Evolutionary conservation across 2,329 filamentous ascomycete species (phyloP), one percentile per base, ranked within the genome.

Genomic region (Cladosporium sp.): DNA sequence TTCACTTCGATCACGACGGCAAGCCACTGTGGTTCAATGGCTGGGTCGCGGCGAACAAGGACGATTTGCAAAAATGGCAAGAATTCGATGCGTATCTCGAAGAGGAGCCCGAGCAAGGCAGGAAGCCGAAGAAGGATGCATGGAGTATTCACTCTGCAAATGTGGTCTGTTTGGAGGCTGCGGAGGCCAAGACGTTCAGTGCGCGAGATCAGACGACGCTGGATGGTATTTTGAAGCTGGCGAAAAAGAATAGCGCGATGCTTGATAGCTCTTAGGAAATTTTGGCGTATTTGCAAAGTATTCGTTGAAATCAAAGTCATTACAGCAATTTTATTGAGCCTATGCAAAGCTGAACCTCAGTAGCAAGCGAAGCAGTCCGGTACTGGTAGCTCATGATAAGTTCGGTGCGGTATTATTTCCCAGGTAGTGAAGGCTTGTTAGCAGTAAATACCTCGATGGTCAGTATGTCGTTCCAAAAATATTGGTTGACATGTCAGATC

Each of bases 21-120:
- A 77, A 71, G 62, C 81, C 81, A 1, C 73, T 83, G 1, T 82
- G 81, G 81, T 83, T 82, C 74, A 83, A 82, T 68, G 81, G 81
- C 60, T 82, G 81, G 78, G 71, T 80, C 15, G 70, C 81, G 7
- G 73, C 74, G 47, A 80, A 79, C 71, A 83, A 82, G 65, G 82
- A 79, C 68, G 74, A 76, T n/a, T 73, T 76, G 24, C 72, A 74
- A 49, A 72, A 74, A 55, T 78, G 79, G 49, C 74, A 74, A 34
- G 71, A 72, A 5, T 81, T 81, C 68, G 72, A 78, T n/a, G 70
- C 71, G 8, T 79, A 73, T 54, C 65, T 79, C 51, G 65, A 69
- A 26, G 78, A 80, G 69, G 73, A 74, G 15, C 68, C 68, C 24
- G 68, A 75, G 2, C 68, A 70, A n/a, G 67, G 47, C 59, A 70